phyloP scores from a whole-genome alignment of 2,329 filamentous ascomycete species.

The Didymella pinodella region DNA sequence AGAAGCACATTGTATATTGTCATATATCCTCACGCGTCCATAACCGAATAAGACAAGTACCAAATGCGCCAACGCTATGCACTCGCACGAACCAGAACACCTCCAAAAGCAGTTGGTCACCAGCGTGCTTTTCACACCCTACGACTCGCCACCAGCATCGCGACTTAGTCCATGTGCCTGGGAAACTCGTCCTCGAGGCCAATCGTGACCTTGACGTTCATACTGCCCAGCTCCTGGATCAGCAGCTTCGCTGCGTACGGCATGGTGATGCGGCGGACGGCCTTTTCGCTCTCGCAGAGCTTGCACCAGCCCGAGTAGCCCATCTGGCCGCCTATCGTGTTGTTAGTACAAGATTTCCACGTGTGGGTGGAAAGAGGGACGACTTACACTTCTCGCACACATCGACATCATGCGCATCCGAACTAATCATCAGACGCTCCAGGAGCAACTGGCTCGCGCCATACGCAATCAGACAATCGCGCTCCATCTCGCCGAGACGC shows the following conservation, averaged over 20 bases:
- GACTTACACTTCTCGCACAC: constrained; percentile 81
- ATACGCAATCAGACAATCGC: constrained; percentile 97
- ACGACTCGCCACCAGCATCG: neutral
- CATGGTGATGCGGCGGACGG: constrained; percentile 92
- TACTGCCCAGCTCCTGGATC: constrained; percentile 94
- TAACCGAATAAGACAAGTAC: neutral
- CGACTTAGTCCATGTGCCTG: constrained; percentile 5
- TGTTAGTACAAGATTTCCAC: neutral
- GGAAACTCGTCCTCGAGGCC: constrained; percentile 90
- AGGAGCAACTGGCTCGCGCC: constrained; percentile 90
- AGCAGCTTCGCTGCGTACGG: constrained; percentile 96
- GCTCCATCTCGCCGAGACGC: constrained; percentile 97
- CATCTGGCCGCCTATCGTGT: constrained; percentile 73
- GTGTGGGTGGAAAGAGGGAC: neutral
- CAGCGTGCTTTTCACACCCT: neutral
- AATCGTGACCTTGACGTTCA: constrained; percentile 96
- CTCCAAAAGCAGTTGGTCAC: neutral
- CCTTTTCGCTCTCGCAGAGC: constrained; percentile 83
- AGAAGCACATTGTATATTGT: neutral
- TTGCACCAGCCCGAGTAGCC: constrained; percentile 95
- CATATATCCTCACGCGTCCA: neutral
- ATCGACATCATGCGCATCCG: constrained; percentile 88
- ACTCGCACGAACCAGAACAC: neutral
- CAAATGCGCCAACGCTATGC: constrained; percentile 21
- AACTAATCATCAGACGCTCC: constrained; percentile 93